Base-by-base conservation (phyloP, 768 basidiomycete species). In the Phlebiopsis gigantea region DNA sequence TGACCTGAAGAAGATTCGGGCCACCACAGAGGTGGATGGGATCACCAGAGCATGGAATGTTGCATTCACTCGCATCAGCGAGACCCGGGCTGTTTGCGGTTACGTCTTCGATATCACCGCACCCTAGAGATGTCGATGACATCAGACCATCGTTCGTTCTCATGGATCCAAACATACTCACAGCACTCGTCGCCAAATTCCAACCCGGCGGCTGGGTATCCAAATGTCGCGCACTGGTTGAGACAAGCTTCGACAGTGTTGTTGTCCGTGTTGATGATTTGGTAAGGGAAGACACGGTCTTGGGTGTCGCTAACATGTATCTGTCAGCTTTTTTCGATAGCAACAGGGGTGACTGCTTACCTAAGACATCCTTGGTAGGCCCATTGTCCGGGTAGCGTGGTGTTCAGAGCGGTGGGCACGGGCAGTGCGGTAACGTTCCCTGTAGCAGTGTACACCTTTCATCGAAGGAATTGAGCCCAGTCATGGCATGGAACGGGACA, bases 181-280 rank as follows among this genome's bases (percentile, higher is more conserved):
- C 87, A 90, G 73, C 89, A 92, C 64, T 90, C 85, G 59, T 84
- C 65, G 14, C 80, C 85, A 51, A 76, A 88, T 71, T 85, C 90
- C 58, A 85, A 73, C 24, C 87, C 89, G 26, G 83, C 82, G 41
- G 79, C 88, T 1, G 84, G 77, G 64, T 80, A 93, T 7, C 90
- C 90, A 61, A 82, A 90, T 1, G 77, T 74, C 14, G 82, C 77
- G 62, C 90, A 92, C 65, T 83, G 85, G 45, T 68, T 77, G 61
- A 90, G 73, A 64, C 90, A 93, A 1, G 77, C 77, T 0, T 78
- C 68, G 4, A 83, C 83, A 3, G 85, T 80, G 63, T 85, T 89
- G 66, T 87, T 88, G 1, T 71, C 75, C 9, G 75, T 69, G 73
- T 78, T 79, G 39, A 81, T 75, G 29, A 84, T 72, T 66, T 87